These are phyloP conservation scores for Coleophoma eucalyptorum DNA, from an alignment of 2,329 filamentous ascomycete genomes.

Conservation along the genomic window DNA sequence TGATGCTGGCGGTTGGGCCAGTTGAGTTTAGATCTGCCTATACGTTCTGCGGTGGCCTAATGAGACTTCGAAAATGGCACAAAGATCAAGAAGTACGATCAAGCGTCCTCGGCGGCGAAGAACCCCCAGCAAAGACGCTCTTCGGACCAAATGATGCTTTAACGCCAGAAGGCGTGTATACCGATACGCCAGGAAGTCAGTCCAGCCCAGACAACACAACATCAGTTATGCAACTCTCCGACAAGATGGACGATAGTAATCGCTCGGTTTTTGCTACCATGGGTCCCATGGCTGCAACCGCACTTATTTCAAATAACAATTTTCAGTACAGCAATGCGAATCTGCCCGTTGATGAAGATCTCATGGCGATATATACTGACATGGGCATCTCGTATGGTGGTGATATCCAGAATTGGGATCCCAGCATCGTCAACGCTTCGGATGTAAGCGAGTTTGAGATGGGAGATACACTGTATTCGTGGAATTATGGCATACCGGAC, in stretches of 20 bases:
- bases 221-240: neutral
- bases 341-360: neutral
- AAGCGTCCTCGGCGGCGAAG: constrained; percentile 2
- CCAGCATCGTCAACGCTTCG: neutral
- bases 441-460: neutral
- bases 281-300: no score
- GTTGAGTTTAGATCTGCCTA: constrained; percentile 59
- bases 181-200: neutral
- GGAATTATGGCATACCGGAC: neutral
- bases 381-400: neutral
- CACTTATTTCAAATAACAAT: neutral
- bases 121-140: constrained; percentile 1
- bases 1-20: constrained; percentile 56
- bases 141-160: neutral
- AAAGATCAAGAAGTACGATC: constrained; percentile 46
- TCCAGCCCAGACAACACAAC: neutral
- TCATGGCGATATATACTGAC: neutral
- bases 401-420: neutral
- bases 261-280: no score
- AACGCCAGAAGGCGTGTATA: neutral
- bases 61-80: constrained; percentile 61
- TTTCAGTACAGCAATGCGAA: neutral
- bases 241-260: neutral
- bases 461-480: neutral
- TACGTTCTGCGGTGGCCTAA: constrained; percentile 65